These are phyloP conservation scores for Tetragonia tetragonoides DNA, from an alignment of 148 eudicot genomes.

Conservation along the genomic window DNA sequence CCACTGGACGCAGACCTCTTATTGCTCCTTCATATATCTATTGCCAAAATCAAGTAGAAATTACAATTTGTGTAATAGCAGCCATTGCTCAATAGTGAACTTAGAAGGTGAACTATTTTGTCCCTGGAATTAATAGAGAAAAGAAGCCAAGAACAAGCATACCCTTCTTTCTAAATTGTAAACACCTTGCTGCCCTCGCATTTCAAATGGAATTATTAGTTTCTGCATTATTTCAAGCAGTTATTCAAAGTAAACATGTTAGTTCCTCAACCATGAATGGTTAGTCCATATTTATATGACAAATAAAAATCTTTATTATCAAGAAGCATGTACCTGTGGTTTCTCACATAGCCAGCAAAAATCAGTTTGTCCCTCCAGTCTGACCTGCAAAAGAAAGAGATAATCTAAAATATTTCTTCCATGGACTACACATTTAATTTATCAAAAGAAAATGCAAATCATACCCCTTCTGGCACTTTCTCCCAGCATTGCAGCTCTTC, in stretches of 20 bases:
- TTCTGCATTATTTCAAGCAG: constrained; percentile 39
- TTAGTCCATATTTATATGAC: not conserved
- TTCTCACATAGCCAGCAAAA: constrained; percentile 43
- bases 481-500: constrained; percentile 80
- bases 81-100: not conserved
- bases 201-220: constrained; percentile 59
- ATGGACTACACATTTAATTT: not conserved
- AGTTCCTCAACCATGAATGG: not conserved
- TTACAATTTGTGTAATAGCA: not conserved
- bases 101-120: not conserved
- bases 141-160: not conserved
- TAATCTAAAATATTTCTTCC: not conserved
- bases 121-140: not conserved
- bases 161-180: constrained; percentile 80
- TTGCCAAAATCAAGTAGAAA: not conserved
- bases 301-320: not conserved
- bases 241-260: not conserved
- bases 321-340: constrained; percentile 26
- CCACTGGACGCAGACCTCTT: constrained; percentile 53
- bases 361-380: constrained; percentile 36
- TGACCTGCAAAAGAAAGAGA: constrained; percentile 25
- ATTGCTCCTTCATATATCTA: constrained; percentile 65
- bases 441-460: constrained; percentile 4
- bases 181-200: constrained; percentile 76
- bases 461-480: constrained; percentile 83